Base-by-base conservation (phyloP, 352 stramenopile species). In the Pseudoperonospora humuli region DNA sequence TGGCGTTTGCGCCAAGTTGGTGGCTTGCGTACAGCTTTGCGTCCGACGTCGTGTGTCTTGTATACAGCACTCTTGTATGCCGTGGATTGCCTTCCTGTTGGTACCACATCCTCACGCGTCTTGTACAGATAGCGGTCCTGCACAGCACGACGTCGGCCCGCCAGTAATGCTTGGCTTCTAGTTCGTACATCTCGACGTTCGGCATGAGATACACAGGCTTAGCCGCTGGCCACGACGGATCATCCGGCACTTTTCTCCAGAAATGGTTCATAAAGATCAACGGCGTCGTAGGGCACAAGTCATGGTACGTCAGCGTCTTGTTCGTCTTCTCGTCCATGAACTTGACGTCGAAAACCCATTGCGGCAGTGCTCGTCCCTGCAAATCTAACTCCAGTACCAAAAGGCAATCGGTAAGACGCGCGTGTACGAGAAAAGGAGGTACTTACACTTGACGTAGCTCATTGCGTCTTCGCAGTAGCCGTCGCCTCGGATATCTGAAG, bases 381-480 rank as follows among this genome's bases (percentile, higher is more conserved):
- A 83, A 41, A 47, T 68, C 64, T 78, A 33, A 46, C 18, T 23
- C 1, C n/a, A n/a, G n/a, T n/a, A n/a, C n/a, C 0, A 46, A 14
- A 31, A 39, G 0, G 13, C 17, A 32, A 35, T 13, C 5, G n/a
- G 14, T 53, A 18, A 54, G 15, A 37, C 13, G 23, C 6, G 3
- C 33, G 32, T 3, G 14, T 7, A 23, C 7, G 18, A 14, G 32
- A 23, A 20, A 13, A 25, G 25, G 2, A 24, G 2, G 10, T 9
- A 26, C 7, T 39, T 60, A 80, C 72, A 81, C 24, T 85, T 81
- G 9, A 71, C 62, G 26, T 87, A 85, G n/a, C 54, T 70, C 43
- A 79, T 64, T n/a, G 64, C 69, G 46, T 85, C 75, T 56, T 87
- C 75, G 48, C 73, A 85, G 39, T 87, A 87, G 5, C 75, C 75